Evolutionary conservation across 305 asterid genomes (phyloP), one percentile per base, ranked within the genome.

Genomic region (Fraxinus nigra): DNA sequence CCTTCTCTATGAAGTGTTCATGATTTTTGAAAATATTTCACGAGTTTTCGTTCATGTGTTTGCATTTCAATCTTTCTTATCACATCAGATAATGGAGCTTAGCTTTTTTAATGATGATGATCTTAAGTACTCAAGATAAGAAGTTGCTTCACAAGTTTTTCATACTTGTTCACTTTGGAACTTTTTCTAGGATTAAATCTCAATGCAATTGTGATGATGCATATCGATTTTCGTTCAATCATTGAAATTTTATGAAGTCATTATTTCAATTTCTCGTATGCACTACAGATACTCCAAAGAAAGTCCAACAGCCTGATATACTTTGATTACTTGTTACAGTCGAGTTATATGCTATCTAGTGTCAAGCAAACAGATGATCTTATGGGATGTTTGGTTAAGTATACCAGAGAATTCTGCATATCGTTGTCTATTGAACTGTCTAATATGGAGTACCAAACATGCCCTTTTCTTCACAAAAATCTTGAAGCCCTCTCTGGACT

Each of bases 1-100:
- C 48, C 32, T 77, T 84, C 65, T 40, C 33, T 28, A 13, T 54
- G 56, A 46, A 46, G 73, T 48, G 74, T 80, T 59, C 79, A 51
- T 37, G 79, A 56, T 69, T 76, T 5, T 26, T 77, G 63, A 35
- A 34, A 40, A 56, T 2, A 33, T 20, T 7, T 37, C 59, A 33
- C 37, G 37, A 6, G 16, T 69, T 14, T 79, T 8, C 20, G 7
- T 16, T 16, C 18, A 76, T 6, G 16, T 75, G 9, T 22, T 78
- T 65, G 28, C 69, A 43, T 43, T 74, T 35, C 26, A 0, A 14
- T 54, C 28, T 56, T 56, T 56, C 26, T 59, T 18, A 20, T 18
- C 69, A 59, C 69, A 59, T 59, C 69, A 18, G 10, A 59, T 59
- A 59, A n/a, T 59, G 69, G 22, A 16, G 54, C 77, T 8, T 37